Evolutionary conservation across 2,329 filamentous ascomycete genomes (phyloP).

Genomic region (Xylariaceae sp.): DNA sequence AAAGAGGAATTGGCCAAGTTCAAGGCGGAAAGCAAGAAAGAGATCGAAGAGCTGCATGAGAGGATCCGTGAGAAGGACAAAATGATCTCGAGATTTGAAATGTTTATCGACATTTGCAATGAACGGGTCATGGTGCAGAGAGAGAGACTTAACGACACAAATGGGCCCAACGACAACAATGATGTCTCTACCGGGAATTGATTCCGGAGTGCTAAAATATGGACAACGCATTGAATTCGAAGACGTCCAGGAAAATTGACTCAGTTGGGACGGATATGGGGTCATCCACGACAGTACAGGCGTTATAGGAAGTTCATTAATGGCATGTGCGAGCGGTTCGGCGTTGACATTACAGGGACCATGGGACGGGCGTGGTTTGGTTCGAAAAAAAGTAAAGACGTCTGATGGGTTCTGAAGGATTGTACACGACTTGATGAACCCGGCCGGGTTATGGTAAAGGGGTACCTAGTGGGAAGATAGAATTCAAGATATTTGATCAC

Average conservation of each 20-base stretch:
- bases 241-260: slow-evolving; percentile 17
- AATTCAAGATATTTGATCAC: slow-evolving; percentile 4
- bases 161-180: slow-evolving; percentile 22
- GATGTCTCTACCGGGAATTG: slow-evolving; percentile 22
- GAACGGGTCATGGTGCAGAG: slow-evolving; percentile 60
- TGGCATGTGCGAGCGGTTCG: slow-evolving; percentile 22
- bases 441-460: slow-evolving; percentile 8
- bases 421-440: slow-evolving; percentile 21
- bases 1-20: slow-evolving; percentile 52
- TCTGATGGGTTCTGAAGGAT: slow-evolving; percentile 6
- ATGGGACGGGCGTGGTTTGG: slow-evolving; percentile 10
- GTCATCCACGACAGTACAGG: slow-evolving; percentile 26
- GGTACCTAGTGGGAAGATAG: slow-evolving; percentile 12
- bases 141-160: slow-evolving; percentile 43
- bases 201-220: not conserved
- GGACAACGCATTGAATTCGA: slow-evolving; percentile 9
- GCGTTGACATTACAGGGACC: slow-evolving; percentile 21
- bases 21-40: slow-evolving; percentile 51
- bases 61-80: slow-evolving; percentile 59
- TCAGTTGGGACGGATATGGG: slow-evolving; percentile 3
- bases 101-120: slow-evolving; percentile 67
- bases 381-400: slow-evolving; percentile 11
- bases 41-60: slow-evolving; percentile 53
- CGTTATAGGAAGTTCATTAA: slow-evolving; percentile 26
- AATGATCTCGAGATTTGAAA: slow-evolving; percentile 59